phyloP scores from a whole-genome alignment of 176 grass and related monocot genomes.

The Rhipidocladum racemiflorum region DNA sequence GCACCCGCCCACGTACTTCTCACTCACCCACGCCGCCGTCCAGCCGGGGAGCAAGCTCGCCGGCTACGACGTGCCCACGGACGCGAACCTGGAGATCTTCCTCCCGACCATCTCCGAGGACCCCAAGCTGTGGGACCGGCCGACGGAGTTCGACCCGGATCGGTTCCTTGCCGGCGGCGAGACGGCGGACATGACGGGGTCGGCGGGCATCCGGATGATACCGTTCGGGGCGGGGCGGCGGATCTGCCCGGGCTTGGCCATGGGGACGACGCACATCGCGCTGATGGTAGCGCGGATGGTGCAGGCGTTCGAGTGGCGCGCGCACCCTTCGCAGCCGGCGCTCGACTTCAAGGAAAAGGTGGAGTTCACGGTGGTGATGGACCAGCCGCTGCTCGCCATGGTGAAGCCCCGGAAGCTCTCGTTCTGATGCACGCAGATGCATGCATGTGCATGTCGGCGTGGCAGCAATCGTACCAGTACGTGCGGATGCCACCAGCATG shows the following conservation, averaged over 20 bases:
- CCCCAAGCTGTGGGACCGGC: constrained; percentile 62
- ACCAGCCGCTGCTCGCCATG: constrained; percentile 58
- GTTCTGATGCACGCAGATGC: constrained; percentile 27
- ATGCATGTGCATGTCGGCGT: neutral
- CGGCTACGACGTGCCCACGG: constrained; percentile 72
- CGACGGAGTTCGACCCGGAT: constrained; percentile 77
- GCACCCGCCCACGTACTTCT: constrained; percentile 92
- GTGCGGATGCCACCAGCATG: neutral
- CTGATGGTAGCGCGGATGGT: constrained; percentile 83
- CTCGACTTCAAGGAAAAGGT: constrained; percentile 85
- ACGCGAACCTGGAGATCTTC: constrained; percentile 88
- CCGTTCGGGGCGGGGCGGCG: constrained; percentile 80
- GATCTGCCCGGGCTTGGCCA: constrained; percentile 78
- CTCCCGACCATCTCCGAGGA: constrained; percentile 76
- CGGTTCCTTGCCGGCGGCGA: constrained; percentile 73
- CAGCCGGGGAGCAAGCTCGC: constrained; percentile 51
- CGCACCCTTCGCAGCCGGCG: constrained; percentile 63
- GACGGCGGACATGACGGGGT: constrained; percentile 86
- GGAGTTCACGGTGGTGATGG: constrained; percentile 97
- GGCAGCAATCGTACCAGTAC: neutral
- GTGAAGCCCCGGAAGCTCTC: constrained; percentile 56
- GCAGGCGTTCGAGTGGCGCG: constrained; percentile 85
- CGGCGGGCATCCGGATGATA: constrained; percentile 84
- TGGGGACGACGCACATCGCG: constrained; percentile 86
- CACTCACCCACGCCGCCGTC: constrained; percentile 73